Evolutionary conservation across 257 asterid genomes (phyloP), one percentile per base, ranked within the genome.

Genomic region (Handroanthus guayacan): DNA sequence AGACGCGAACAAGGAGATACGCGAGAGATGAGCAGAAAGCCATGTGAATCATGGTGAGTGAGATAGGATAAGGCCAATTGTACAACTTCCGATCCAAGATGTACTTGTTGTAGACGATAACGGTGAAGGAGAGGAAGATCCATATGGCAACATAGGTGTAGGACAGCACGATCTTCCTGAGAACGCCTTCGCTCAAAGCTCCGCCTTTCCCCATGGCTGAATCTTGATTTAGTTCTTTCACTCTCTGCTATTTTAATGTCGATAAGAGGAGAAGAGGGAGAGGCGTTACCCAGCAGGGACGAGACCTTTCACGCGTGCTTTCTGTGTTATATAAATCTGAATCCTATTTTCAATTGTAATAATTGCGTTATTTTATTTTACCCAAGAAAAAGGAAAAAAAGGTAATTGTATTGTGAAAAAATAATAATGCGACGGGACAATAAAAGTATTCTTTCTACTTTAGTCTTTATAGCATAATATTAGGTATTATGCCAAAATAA

Each of bases 91-190:
- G 77, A 78, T 79, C 83, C 17, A 79, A 20, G 71, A 79, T 79
- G 83, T 79, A 79, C 79, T 79, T 79, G 79, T 79, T 79, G 79
- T 79, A 79, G 18, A 79, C 79, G 71, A 79, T 79, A 4, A 79
- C 83, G 48, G 79, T 67, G 79, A 79, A 79, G 62, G 83, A 79
- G 52, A 79, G 79, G 69, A 73, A 79, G 83, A 79, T 79, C 79
- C 83, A 79, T 39, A 78, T 55, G 8, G 74, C 79, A 0, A 79
- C 78, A 36, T 79, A 79, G 14, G 82, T 48, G 75, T 72, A 79
- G 36, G 83, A 74, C 0, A 79, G 45, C 0, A 79, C 76, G 83
- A 79, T 79, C 72, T 67, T 79, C 65, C 67, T 79, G 18, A 73
- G 9, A 2, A 79, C 79, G 5, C 80, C 75, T 47, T 79, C 82